Conservation (phyloP, 208 protist genomes). For the Strigomonas oncopelti region DNA sequence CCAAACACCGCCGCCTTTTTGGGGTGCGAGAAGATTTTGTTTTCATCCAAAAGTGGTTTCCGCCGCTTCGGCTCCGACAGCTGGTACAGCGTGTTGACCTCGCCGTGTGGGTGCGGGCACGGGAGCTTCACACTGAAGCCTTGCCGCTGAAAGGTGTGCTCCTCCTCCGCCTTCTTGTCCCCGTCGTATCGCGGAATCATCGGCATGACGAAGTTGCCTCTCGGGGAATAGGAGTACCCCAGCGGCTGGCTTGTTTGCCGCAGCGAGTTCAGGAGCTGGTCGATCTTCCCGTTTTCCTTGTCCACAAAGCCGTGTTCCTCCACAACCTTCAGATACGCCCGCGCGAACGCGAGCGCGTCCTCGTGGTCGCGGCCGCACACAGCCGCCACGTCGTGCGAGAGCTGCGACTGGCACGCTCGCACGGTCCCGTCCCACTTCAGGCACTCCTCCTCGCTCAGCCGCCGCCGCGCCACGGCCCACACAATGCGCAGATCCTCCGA, state of each 20-base stretch:
- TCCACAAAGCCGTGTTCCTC: slow-evolving; percentile 71
- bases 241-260: slow-evolving; percentile 32
- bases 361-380: neutral
- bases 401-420: slow-evolving; percentile 2
- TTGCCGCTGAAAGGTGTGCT: slow-evolving; percentile 41
- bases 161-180: slow-evolving; percentile 55
- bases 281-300: slow-evolving; percentile 39
- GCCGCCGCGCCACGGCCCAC: slow-evolving; percentile 20
- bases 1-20: slow-evolving; percentile 74
- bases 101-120: slow-evolving; percentile 42
- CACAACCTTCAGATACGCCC: slow-evolving; percentile 26
- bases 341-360: neutral
- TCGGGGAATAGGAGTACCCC: slow-evolving; percentile 76
- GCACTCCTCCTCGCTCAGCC: slow-evolving; percentile 18
- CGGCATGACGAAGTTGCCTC: slow-evolving; percentile 33
- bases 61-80: slow-evolving; percentile 72
- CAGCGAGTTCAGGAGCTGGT: slow-evolving; percentile 27
- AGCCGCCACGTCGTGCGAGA: slow-evolving; percentile 2
- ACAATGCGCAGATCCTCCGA: slow-evolving; percentile 10
- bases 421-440: slow-evolving; percentile 3
- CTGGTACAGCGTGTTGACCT: slow-evolving; percentile 77
- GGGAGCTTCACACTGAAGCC: slow-evolving; percentile 63
- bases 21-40: slow-evolving; percentile 78
- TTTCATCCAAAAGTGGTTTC: slow-evolving; percentile 72
- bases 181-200: slow-evolving; percentile 66